Base-by-base conservation (phyloP, 2,329 filamentous ascomycete species). In the Penicillium sp. region DNA sequence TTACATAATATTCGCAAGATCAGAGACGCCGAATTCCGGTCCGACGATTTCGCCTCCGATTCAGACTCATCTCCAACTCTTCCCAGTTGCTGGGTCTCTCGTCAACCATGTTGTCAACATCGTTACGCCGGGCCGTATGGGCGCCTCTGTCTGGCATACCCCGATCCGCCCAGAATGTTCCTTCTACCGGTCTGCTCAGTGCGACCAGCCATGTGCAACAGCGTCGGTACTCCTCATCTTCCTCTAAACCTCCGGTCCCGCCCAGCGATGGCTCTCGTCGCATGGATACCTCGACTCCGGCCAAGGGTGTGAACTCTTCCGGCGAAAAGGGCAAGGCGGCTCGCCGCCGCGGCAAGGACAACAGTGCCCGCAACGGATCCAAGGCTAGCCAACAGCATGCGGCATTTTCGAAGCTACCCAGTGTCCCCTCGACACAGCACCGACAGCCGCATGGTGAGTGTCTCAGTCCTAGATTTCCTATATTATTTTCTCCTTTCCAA, bases 401-500 rank as follows among this genome's bases (percentile, higher is more conserved):
- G 43, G 66, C 65, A 42, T 72, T 72, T 52, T 68, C 73, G 49
- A 76, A 74, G 54, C 65, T 79, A 23, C 77, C 77, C 13, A 77
- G 75, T 53, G 77, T 79, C 28, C 77, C 77, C 39, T 78, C 75
- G 18, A 77, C 76, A 38, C 73, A 77, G 57, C 74, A 79, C 63
- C 62, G 76, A 52, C 74, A 77, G 60, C 74, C 75, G 23, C 71
- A 77, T 67, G 76, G 77, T 79, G 57, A 65, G 68, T 56, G 50
- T n/a, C 36, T 45, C 13, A 21, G 24, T 16, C 16, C 26, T 15
- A 39, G 28, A 10, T 26, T 28, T 34, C 28, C 8, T 29, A 6
- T 26, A 26, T 1, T 4, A n/a, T 4, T 29, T 21, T 21, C 18
- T 21, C 18, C 18, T 21, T 21, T 3, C 3, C 18, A 21, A 21